Evolutionary conservation across 2,329 filamentous ascomycete genomes (phyloP), one percentile per base, ranked within the genome.

Genomic region (Alternaria sp.): DNA sequence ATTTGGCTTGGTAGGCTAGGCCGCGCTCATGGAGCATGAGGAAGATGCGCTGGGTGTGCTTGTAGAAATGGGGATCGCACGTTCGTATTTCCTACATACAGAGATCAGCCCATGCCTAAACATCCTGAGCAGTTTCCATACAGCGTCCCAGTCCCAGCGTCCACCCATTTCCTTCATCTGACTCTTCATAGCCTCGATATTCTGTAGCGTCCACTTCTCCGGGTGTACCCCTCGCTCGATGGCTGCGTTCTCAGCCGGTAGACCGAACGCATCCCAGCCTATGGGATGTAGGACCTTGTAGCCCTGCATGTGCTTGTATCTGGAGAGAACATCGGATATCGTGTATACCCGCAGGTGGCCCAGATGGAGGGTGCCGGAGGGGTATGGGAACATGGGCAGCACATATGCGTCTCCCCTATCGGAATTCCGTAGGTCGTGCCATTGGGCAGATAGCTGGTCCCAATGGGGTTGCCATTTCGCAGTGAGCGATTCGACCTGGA

Each of bases 351-450:
- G 89, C 43, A 97, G 83, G 78, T 97, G 94, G 14, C 94, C 94
- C 64, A 97, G 88, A 78, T 97, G 94, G 26, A 97, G 86, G 28
- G 89, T 90, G 28, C 94, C 94, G 0, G 94, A 97, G 1, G 94
- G 94, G 78, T 97, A 97, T 0, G 94, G 94, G 76, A 97, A 97
- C 94, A 97, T 97, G 68, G 94, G 90, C 58, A 97, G 84, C 65
- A 97, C 88, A 78, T 95, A 97, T 26, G 81, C 82, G 63, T 83
- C 85, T 77, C 68, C 80, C 79, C 65, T 43, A 20, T 68, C 63
- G 21, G 55, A 56, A 9, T 64, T 58, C 20, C 58, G 66, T 23
- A 67, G 49, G 15, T 67, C 44, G 37, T 66, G 46, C 55, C 65
- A 66, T 45, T 56, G 45, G 6, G 67, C 50, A 14, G 55, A 59